Evolutionary conservation across 345 rosid genomes (phyloP).

Genomic region (Salix exigua): DNA sequence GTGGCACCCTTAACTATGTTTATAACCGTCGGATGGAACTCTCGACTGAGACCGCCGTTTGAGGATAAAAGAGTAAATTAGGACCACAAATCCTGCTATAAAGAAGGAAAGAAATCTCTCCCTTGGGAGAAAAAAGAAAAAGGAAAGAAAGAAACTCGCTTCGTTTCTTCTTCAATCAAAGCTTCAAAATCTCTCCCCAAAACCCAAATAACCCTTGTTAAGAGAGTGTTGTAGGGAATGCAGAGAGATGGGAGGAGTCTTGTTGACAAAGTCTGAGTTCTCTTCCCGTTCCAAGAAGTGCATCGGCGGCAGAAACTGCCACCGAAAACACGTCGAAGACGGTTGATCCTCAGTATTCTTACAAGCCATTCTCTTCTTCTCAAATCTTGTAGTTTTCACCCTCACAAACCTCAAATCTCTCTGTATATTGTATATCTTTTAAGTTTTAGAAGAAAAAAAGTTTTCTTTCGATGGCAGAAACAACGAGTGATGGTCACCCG

Average conservation of each 20-base stretch:
- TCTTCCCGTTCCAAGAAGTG: slow-evolving; percentile 39
- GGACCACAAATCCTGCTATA: slow-evolving; percentile 1
- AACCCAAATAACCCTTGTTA: not conserved
- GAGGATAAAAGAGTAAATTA: slow-evolving; percentile 7
- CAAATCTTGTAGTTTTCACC: not conserved
- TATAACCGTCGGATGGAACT: not conserved
- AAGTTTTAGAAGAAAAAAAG: not conserved
- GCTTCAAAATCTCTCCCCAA: not conserved
- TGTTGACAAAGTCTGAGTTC: slow-evolving; percentile 18
- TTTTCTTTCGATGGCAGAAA: not conserved
- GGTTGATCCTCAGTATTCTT: slow-evolving; percentile 48
- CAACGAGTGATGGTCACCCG: slow-evolving; percentile 13
- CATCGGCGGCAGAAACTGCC: slow-evolving; percentile 79
- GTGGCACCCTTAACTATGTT: not conserved
- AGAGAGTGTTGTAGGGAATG: slow-evolving; percentile 34
- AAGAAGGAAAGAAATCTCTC: not conserved
- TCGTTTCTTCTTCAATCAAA: not conserved
- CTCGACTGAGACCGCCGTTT: not conserved
- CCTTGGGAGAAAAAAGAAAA: not conserved
- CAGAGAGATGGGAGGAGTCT: slow-evolving; percentile 40
- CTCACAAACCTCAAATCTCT: not conserved
- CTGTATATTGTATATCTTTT: not conserved
- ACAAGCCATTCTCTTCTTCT: not conserved
- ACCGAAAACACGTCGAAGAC: slow-evolving; percentile 96
- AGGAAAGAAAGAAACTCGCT: not conserved